Evolutionary conservation across 371 early-diverging fungal species (phyloP).

Genomic region (Apophysomyces trapeziformis): DNA sequence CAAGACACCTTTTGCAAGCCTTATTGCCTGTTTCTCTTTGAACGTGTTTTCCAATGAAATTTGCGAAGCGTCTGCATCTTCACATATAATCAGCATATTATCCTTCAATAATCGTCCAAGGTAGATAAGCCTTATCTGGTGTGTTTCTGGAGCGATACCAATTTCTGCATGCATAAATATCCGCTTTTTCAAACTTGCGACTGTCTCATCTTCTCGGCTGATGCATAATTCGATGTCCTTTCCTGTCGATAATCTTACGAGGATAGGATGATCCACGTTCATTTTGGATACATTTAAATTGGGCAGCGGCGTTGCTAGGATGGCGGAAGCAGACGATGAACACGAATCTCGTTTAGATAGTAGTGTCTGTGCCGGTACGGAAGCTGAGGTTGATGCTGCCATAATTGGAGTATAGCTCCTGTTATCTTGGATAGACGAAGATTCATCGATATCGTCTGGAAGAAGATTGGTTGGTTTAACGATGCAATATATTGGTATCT

Average conservation of each 20-base stretch:
- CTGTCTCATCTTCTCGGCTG: slow-evolving; percentile 30
- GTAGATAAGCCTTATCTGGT: slow-evolving; percentile 39
- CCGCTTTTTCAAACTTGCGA: slow-evolving; percentile 30
- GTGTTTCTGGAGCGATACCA: slow-evolving; percentile 24
- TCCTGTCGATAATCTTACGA: slow-evolving; percentile 40
- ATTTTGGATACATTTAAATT: background rate
- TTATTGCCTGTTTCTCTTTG: slow-evolving; percentile 13
- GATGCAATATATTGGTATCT: slow-evolving; percentile 69
- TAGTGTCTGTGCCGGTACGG: slow-evolving; percentile 7
- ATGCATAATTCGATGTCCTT: slow-evolving; percentile 35
- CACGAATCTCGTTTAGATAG: background rate
- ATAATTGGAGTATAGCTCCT: background rate
- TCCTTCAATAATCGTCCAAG: slow-evolving; percentile 41
- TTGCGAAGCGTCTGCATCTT: slow-evolving; percentile 15
- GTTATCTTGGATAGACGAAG: slow-evolving; percentile 9
- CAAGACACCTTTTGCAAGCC: slow-evolving; percentile 26
- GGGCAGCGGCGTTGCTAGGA: background rate
- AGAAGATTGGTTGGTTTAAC: slow-evolving; percentile 63
- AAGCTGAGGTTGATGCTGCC: slow-evolving; percentile 10
- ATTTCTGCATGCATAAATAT: slow-evolving; percentile 29
- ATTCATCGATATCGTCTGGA: slow-evolving; percentile 12
- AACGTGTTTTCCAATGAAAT: slow-evolving; percentile 8
- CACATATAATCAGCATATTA: slow-evolving; percentile 23
- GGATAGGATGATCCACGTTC: slow-evolving; percentile 20
- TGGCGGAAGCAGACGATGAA: background rate